Evolutionary conservation across 805 yeast genomes (phyloP), one percentile per base, ranked within the genome.

Genomic region (Helenozyma rhizophorensis): DNA sequence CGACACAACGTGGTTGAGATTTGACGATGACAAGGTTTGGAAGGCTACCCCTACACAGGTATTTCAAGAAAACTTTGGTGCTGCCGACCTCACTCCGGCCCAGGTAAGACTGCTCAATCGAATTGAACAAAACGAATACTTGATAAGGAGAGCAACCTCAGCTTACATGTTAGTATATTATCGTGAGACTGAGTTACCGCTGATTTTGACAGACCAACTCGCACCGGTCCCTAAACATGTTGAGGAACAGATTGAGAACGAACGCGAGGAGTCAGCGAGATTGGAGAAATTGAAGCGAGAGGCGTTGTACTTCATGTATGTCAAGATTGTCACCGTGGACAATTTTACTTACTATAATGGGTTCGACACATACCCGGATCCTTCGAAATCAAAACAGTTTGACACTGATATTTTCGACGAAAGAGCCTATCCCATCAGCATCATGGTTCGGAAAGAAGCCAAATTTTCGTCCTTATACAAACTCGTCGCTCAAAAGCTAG

Each of bases 141-240:
- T 63, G 27, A 62, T 83, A 18, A 76, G 85, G 44, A 77, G 96
- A 28, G 93, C 87, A 23, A 89, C 97, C 0, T 85, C 93, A 25
- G 98, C 98, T 2, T 93, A 93, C 53, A 93, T 93, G 98, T 74
- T 93, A 60, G 97, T 93, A 2, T 93, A 93, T 54, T 74, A 89
- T 42, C 72, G 95, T 34, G 78, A 84, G 51, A 62, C 73, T 2
- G 73, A 73, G 24, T 57, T 77, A 23, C 68, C 65, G 2, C 70
- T 69, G 9, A 68, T 90, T 11, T 66, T 93, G 37, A 78, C 76
- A 9, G 78, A 74, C 1, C 76, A 74, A 14, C 37, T 51, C 23
- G 36, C 40, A 2, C 34, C 48, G 2, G 56, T 64, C 26, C 97
- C 97, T 2, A 45, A 53, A 1, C 83, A 84, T 49, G 77, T 93